Base-by-base conservation (phyloP, 2,329 filamentous ascomycete genomes). In the Aaosphaeria arxii region DNA sequence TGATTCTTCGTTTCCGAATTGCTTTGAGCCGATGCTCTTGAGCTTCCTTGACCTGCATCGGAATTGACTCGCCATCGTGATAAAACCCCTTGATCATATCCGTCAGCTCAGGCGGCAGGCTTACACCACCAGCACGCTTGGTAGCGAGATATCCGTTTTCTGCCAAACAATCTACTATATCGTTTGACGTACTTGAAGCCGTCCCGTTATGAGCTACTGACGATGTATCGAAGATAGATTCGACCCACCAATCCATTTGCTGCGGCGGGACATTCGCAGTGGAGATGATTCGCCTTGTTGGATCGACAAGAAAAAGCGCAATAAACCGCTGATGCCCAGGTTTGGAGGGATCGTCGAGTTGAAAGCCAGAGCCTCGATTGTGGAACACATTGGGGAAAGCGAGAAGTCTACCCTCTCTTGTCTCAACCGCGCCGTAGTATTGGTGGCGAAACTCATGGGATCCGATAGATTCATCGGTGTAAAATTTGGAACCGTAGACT, bases 281-380 rank as follows among this genome's bases (percentile, higher is more conserved):
- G 5, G 66, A 81, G 5, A 78, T 66, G 40, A 84, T 68, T 3
- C 72, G 71, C 5, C 67, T 53, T 40, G 75, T 52, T 0, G 81
- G 81, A 54, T 85, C 81, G 2, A 85, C 74, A 1, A 85, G 69
- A 55, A 77, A 84, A 38, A 85, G 66, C 0, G 76, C 77, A 0
- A 84, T 61, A 43, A 84, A 76, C 53, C 78, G 77, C 11, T 77
- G 68, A 56, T 83, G 77, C 2, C 81, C 81, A 0, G 77, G 72
- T 46, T 71, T 73, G 0, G 72, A 73, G 1, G 55, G 54, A 52
- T 85, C 77, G 31, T 57, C 55, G 11, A 82, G 70, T 17, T 64
- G 49, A 61, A 83, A 80, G 3, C 76, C 9, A 9, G 9, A 9
- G 33, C 2, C 33, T 36, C 13, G 9, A 4, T 36, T 9, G 3